Base-by-base conservation (phyloP, 2,329 filamentous ascomycete genomes). In the Teratosphaeria epicoccoides region DNA sequence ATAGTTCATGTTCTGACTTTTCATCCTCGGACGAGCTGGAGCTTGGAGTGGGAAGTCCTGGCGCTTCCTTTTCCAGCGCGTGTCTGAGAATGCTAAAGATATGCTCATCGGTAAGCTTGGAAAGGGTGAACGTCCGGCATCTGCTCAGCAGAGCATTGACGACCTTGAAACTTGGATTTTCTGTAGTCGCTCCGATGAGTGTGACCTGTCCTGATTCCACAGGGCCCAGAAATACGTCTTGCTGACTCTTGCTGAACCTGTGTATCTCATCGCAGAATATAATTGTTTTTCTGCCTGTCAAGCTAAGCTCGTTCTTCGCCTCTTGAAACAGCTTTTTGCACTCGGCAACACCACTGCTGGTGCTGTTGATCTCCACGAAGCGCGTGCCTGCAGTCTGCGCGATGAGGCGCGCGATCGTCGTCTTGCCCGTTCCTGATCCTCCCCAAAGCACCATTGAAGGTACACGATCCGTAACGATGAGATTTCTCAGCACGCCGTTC, bases 191-290 rank as follows among this genome's bases (percentile, higher is more conserved):
- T 10, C 90, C 93, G 55, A 97, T 93, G 25, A 98, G 75, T 0
- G 88, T 96, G 58, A 98, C 84, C 24, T 87, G 86, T 5, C 93
- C 93, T 1, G 83, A 83, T 70, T 98, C 93, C 22, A 97, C 91
- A 0, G 91, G 91, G 14, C 85, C 88, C 1, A 98, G 75, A 61
- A 97, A 97, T 1, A 96, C 86, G 69, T 97, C 93, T 66, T 98
- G 93, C 67, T 97, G 93, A 0, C 83, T 78, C 70, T 95, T 96
- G 60, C 80, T 86, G 74, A 95, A 95, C 24, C 91, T 75, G 69
- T 95, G 89, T 46, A 96, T 93, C 73, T 97, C 93, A 71, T 98
- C 93, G 71, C 91, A 96, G 68, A 98, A 98, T 57, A 98, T 82
- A 57, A 98, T 95, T 0, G 93, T 97, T 71, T 87, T 91, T 55